phyloP scores from a whole-genome alignment of 176 grass and related monocot species.

The Avena insularis region DNA sequence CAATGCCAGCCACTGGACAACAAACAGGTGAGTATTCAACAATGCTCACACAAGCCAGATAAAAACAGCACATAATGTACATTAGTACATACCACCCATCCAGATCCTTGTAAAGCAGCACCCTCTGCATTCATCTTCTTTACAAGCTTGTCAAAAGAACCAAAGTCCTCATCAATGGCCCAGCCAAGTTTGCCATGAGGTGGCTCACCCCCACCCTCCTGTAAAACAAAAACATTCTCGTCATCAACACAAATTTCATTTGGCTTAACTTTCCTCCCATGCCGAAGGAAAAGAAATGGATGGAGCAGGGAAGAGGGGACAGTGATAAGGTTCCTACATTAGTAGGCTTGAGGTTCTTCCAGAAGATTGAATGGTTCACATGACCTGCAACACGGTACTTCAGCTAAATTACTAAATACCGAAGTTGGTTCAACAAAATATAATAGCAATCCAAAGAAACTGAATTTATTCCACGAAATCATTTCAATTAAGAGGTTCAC shows the following conservation, averaged over 20 bases:
- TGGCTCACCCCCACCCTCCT: conserved; percentile 93
- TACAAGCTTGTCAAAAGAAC: conserved; percentile 78
- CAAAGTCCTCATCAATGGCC: conserved; percentile 93
- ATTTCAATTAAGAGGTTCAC: conserved; percentile 26
- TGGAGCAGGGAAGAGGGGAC: not conserved
- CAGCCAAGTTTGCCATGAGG: conserved; percentile 87
- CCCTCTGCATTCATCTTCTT: conserved; percentile 97
- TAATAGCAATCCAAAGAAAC: not conserved
- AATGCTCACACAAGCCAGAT: not conserved
- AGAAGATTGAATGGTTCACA: conserved; percentile 98
- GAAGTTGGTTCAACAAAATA: not conserved
- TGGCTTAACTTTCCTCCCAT: not conserved
- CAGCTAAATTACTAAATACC: conserved; percentile 21
- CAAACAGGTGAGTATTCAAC: conserved; percentile 28
- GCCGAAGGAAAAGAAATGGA: not conserved
- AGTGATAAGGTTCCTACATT: conserved; percentile 50
- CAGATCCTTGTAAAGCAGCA: conserved; percentile 97
- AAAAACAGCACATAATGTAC: conserved; percentile 32
- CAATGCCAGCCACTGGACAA: conserved; percentile 86
- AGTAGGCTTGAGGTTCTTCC: conserved; percentile 95
- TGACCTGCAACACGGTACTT: conserved; percentile 67
- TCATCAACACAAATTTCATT: not conserved
- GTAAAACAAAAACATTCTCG: conserved; percentile 28
- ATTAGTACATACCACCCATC: conserved; percentile 84
- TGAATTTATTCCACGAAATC: not conserved